phyloP scores from a whole-genome alignment of 345 rosid species.

The Physaria fendleri region DNA sequence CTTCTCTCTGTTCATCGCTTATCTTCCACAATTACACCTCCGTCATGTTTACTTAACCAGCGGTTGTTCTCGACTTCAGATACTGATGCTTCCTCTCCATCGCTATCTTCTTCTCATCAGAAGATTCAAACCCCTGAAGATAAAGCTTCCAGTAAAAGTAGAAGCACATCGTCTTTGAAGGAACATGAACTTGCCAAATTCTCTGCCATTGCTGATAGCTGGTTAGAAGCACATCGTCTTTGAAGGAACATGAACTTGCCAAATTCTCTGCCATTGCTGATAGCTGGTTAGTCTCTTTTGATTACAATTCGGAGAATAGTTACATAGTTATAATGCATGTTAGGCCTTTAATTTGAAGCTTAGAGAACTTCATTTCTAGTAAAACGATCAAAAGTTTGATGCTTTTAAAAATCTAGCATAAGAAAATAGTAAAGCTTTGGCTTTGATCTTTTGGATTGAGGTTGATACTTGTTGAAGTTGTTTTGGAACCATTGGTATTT shows the following conservation, averaged over 20 bases:
- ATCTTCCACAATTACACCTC: conserved; percentile 19
- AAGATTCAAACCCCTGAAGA: not conserved
- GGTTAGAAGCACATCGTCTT: conserved; percentile 55
- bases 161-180: conserved; percentile 38
- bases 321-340: not conserved
- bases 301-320: not conserved
- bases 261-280: conserved; percentile 83
- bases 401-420: not conserved
- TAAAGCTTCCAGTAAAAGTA: conserved; percentile 7
- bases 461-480: not conserved
- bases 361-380: not conserved
- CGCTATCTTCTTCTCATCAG: conserved; percentile 1
- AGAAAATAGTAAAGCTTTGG: not conserved
- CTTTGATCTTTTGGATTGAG: not conserved
- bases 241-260: conserved; percentile 66
- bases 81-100: conserved; percentile 7
- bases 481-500: not conserved
- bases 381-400: not conserved
- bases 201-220: conserved; percentile 72
- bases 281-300: conserved; percentile 43
- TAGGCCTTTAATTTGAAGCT: not conserved
- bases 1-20: conserved; percentile 29
- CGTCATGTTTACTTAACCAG: conserved; percentile 18
- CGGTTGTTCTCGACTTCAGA: conserved; percentile 14
- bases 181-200: conserved; percentile 72